phyloP scores from a whole-genome alignment of 306 rosid species.

The Pyrus pyrifolia region DNA sequence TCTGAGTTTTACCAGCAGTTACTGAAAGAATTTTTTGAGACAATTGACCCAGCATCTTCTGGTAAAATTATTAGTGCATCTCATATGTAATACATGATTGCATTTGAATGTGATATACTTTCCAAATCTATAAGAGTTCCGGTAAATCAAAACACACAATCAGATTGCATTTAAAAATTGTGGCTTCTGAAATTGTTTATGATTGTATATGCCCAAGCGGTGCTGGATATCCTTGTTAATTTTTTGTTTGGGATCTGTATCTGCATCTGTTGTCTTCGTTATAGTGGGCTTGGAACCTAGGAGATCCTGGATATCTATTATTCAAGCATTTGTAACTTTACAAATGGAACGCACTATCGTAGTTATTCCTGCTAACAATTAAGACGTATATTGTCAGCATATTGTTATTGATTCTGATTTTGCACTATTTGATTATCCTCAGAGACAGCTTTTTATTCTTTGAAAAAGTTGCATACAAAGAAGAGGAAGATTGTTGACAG shows the following conservation, averaged over 20 bases:
- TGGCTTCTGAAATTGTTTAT: too few species aligned
- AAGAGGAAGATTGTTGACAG: conserved; percentile 82
- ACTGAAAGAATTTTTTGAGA: conserved; percentile 25
- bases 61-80: too few species aligned
- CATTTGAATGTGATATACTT: too few species aligned
- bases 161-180: too few species aligned
- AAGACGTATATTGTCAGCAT: background rate
- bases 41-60: conserved; percentile 20
- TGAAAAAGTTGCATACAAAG: conserved; percentile 62
- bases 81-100: too few species aligned
- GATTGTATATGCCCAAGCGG: too few species aligned
- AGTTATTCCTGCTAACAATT: background rate
- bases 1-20: background rate
- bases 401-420: conserved; percentile 5
- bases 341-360: background rate
- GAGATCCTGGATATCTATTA: background rate
- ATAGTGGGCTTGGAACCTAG: background rate
- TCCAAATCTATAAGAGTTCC: too few species aligned
- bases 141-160: too few species aligned
- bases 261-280: too few species aligned
- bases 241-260: too few species aligned
- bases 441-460: conserved; percentile 64
- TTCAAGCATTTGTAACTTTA: background rate
- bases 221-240: too few species aligned
- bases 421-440: conserved; percentile 10